A percentile compares a stretch with the other conserved stretches of the same genome.
phyloP scores from a whole-genome alignment of 768 basidiomycete genomes.

The Agaricus bisporus region DNA sequence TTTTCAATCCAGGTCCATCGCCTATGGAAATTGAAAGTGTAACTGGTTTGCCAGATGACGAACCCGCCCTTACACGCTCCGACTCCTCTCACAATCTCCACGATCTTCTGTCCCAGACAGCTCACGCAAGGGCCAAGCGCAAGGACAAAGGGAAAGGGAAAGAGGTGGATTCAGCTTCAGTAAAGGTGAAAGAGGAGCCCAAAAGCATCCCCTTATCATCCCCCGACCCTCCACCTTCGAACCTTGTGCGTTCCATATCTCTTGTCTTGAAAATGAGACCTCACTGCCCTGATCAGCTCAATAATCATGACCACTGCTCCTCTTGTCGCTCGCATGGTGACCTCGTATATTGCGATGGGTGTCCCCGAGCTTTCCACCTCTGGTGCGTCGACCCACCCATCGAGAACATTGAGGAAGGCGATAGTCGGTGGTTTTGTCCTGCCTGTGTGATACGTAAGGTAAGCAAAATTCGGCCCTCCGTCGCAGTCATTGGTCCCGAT shows the following conservation, averaged over 20 bases:
- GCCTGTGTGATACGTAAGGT: constrained; percentile 65
- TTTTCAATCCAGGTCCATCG: constrained; percentile 19
- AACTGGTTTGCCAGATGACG: constrained; percentile 52
- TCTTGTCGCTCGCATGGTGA: constrained; percentile 78
- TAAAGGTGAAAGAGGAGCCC: constrained; percentile 50
- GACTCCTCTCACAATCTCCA: constrained; percentile 43
- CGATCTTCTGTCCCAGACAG: constrained; percentile 23
- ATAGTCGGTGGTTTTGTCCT: constrained; percentile 80
- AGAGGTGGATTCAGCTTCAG: constrained; percentile 31
- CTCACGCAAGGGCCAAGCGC: constrained; percentile 28
- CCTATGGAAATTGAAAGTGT: constrained; percentile 40
- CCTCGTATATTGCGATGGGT: constrained; percentile 95
- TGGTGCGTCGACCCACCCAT: constrained; percentile 96
- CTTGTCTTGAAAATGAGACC: constrained; percentile 6
- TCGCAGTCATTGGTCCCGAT: constrained; percentile 13
- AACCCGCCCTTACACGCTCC: constrained; percentile 56
- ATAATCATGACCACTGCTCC: constrained; percentile 83
- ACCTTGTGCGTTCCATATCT: constrained; percentile 29
- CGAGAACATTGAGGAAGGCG: constrained; percentile 80
- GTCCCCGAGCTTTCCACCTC: constrained; percentile 92
- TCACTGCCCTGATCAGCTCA: constrained; percentile 26
- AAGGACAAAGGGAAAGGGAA: constrained; percentile 54
- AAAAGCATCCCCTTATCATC: constrained; percentile 33
- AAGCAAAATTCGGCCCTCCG: constrained; percentile 18
- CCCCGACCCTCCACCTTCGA: constrained; percentile 36